A percentile compares a stretch with the other conserved stretches of the same genome.
phyloP scores from a whole-genome alignment of 768 basidiomycete species.

The Mycena floridula region DNA sequence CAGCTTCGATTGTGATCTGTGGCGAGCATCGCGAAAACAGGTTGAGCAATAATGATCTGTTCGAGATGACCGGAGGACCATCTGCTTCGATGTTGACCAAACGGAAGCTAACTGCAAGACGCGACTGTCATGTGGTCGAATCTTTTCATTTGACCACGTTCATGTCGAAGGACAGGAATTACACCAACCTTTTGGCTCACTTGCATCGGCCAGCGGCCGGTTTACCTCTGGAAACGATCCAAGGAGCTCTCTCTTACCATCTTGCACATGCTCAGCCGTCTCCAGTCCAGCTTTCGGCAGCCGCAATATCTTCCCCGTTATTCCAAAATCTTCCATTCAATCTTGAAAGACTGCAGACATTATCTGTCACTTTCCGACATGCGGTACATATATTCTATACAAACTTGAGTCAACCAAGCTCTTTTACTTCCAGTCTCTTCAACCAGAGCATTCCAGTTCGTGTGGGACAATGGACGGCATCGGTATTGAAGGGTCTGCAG shows the following conservation, averaged over 20 bases:
- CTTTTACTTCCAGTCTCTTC: slow-evolving; percentile 29
- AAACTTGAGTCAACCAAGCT: slow-evolving; percentile 23
- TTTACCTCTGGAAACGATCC: slow-evolving; percentile 43
- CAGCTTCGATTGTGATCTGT: too few species aligned
- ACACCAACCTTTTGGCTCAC: too few species aligned
- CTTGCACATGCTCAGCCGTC: slow-evolving; percentile 42
- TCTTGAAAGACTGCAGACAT: slow-evolving; percentile 39
- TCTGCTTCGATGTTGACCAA: too few species aligned
- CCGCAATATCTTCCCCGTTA: slow-evolving; percentile 48
- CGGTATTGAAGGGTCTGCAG: slow-evolving; percentile 51
- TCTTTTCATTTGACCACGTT: too few species aligned
- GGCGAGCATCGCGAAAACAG: too few species aligned
- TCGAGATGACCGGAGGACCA: too few species aligned
- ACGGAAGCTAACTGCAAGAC: too few species aligned
- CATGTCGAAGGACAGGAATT: too few species aligned
- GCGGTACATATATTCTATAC: slow-evolving; percentile 47
- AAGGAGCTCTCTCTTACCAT: slow-evolving; percentile 54
- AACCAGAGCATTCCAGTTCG: slow-evolving; percentile 30
- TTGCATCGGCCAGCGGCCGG: too few species aligned
- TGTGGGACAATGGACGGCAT: slow-evolving; percentile 43
- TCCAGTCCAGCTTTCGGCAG: slow-evolving; percentile 53
- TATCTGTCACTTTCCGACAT: slow-evolving; percentile 54
- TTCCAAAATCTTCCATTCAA: slow-evolving; percentile 40
- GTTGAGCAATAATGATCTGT: too few species aligned
- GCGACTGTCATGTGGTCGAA: too few species aligned